Evolutionary conservation across 176 grass and related monocot genomes (phyloP), one percentile per base, ranked within the genome.

Genomic region (Cymbopogon citratus): DNA sequence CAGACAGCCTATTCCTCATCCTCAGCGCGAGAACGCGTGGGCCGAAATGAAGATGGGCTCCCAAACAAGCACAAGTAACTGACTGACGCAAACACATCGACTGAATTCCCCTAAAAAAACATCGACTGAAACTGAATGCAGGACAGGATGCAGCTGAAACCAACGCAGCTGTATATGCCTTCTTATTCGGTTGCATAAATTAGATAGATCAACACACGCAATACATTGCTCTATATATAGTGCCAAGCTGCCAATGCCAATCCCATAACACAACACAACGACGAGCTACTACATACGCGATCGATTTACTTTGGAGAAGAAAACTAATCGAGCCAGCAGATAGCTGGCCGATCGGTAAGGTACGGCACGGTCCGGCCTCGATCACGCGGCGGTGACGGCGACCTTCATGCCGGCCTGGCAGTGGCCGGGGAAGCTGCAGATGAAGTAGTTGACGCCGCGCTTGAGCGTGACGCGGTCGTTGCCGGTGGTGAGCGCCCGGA

Each of bases 331-430:
- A 36, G 35, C 35, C 35, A 36, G n/a, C n/a, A n/a, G n/a, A n/a
- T n/a, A n/a, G n/a, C n/a, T n/a, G n/a, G n/a, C n/a, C n/a, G n/a
- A n/a, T n/a, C n/a, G n/a, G n/a, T n/a, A n/a, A n/a, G n/a, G n/a
- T n/a, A n/a, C n/a, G n/a, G n/a, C n/a, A n/a, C n/a, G n/a, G n/a
- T 33, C 31, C 31, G 31, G 31, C 31, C 31, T 33, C 31, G 31
- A 33, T 33, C 80, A 95, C 10, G 76, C 63, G 26, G 91, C 94
- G 27, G 68, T 91, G 87, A 97, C 72, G 11, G 91, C 94, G 7
- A 97, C 78, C 87, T 94, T 97, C 94, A 97, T 97, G 36, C 94
- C 94, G 34, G 83, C 73, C 43, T 77, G 80, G 89, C 94, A 97
- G 89, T 97, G 94, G 12, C 91, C 89, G 9, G 91, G 51, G 35